Base-by-base conservation (phyloP, 148 eudicot genomes). In the Chenopodium quinoa region DNA sequence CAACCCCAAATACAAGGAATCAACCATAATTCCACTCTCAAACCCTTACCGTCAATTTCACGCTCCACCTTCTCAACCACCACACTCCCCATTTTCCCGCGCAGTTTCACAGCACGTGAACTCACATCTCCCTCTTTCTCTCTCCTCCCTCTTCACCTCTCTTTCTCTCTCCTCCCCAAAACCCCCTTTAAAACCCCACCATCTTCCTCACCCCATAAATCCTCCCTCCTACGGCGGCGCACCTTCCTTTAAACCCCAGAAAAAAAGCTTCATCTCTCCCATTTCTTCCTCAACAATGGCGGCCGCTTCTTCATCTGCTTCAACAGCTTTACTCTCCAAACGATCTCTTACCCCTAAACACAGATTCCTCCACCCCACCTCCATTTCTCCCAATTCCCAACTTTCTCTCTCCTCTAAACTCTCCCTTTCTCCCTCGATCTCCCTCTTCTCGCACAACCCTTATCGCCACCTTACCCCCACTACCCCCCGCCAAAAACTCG, bases 241-340 rank as follows among this genome's bases (percentile, higher is more conserved):
- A 3, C 62, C 62, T 1, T 56, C n/a, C 16, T 12, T 13, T 3
- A 56, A 56, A 56, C 62, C 62, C 62, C 62, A 56, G 22, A 17
- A 56, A 13, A 54, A 17, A 2, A 10, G 56, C 16, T 75, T 12
- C 20, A 16, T 2, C 19, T 20, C 19, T 13, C 20, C 4, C 31
- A 2, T 63, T 77, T 78, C 73, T 23, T 9, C 58, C n/a, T 6
- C 4, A 13, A 27, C 40, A 72, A 79, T 40, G 77, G 86, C 84
- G 88, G 88, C 90, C 4, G 86, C 88, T 7, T 71, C 88, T 19
- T 67, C 88, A 19, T 56, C 86, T 52, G 86, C 90, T n/a, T 76
- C 88, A n/a, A 72, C 88, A 19, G 48, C 88, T 63, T 75, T 83
- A 27, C 20, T 84, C 44, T 73, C 88, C 3, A 75, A 73, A 37